Percentiles rank a stretch among this genome's conserved stretches.
phyloP scores from a whole-genome alignment of 2,329 filamentous ascomycete species.

The Diplodia corticola region DNA sequence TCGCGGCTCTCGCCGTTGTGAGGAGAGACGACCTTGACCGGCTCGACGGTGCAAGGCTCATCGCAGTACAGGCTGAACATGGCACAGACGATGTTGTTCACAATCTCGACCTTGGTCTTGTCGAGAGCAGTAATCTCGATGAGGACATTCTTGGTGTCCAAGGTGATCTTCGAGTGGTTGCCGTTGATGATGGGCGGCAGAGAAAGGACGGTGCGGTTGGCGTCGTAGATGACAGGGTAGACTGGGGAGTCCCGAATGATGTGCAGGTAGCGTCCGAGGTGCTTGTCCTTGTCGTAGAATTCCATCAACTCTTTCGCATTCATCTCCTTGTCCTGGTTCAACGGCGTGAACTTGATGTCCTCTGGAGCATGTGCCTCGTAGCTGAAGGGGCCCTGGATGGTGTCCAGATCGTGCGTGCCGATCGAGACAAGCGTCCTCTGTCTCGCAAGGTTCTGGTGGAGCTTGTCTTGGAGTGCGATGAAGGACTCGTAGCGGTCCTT shows the following conservation, averaged over 20 bases:
- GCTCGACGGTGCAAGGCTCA: slow-evolving; percentile 81
- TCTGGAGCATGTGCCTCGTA: slow-evolving; percentile 92
- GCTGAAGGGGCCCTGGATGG: slow-evolving; percentile 89
- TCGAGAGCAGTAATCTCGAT: slow-evolving; percentile 97
- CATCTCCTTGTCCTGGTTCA: slow-evolving; percentile 92
- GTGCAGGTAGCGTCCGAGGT: slow-evolving; percentile 85
- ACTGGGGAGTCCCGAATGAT: slow-evolving; percentile 93
- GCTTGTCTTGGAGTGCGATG: slow-evolving; percentile 79
- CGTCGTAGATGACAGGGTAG: slow-evolving; percentile 94
- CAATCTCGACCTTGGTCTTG: slow-evolving; percentile 92
- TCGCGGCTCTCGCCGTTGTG: slow-evolving; percentile 84
- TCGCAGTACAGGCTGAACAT: slow-evolving; percentile 98
- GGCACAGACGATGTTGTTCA: slow-evolving; percentile 90
- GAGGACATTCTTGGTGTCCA: slow-evolving; percentile 89
- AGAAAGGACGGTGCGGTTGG: slow-evolving; percentile 83
- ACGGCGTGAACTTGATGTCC: slow-evolving; percentile 83
- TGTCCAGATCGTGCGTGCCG: slow-evolving; percentile 95
- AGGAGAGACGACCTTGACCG: slow-evolving; percentile 85
- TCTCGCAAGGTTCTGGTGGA: slow-evolving; percentile 92
- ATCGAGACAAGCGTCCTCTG: slow-evolving; percentile 95
- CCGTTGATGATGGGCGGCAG: slow-evolving; percentile 97
- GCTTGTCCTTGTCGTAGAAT: slow-evolving; percentile 91
- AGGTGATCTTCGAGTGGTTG: slow-evolving; percentile 92
- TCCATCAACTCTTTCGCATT: slow-evolving; percentile 84
- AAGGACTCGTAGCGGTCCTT: slow-evolving; percentile 23